phyloP scores from a whole-genome alignment of 306 rosid species.

The Corylus avellana region DNA sequence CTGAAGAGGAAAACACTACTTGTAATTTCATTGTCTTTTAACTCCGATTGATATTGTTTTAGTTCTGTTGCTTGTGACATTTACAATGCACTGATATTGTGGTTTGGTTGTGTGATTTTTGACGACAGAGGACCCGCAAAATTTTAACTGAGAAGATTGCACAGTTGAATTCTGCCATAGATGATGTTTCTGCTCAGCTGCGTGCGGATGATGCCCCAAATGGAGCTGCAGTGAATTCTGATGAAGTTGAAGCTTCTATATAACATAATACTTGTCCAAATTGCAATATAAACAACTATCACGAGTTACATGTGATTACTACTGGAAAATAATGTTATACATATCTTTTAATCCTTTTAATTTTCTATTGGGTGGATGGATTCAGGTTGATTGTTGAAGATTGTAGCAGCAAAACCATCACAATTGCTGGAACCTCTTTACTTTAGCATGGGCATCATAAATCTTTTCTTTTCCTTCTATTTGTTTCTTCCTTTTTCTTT shows the following conservation, averaged over 20 bases:
- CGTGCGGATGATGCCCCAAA: constrained; percentile 29
- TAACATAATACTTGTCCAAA: constrained; percentile 18
- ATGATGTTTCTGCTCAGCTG: constrained; percentile 47
- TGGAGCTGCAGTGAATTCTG: constrained; percentile 32
- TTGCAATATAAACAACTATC: constrained; percentile 1
- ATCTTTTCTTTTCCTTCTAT: background rate
- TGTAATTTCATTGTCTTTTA: background rate
- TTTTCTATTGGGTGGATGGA: background rate
- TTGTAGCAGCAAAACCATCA: background rate
- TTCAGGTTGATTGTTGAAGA: background rate
- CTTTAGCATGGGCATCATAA: background rate
- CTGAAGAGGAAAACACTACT: background rate
- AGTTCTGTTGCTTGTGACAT: background rate
- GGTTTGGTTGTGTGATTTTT: constrained; percentile 8
- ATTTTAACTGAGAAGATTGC: constrained; percentile 55
- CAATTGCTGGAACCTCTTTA: no score
- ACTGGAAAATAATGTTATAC: constrained; percentile 10
- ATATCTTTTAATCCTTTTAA: background rate
- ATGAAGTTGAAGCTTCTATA: constrained; percentile 48
- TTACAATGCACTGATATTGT: background rate
- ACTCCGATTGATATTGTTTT: constrained; percentile 10
- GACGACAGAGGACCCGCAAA: constrained; percentile 53
- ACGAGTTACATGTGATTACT: background rate
- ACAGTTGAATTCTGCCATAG: constrained; percentile 58
- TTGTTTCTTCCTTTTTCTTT: background rate